Conservation (phyloP, 2,329 filamentous ascomycete species). For the Berkeleyomyces rouxiae region DNA sequence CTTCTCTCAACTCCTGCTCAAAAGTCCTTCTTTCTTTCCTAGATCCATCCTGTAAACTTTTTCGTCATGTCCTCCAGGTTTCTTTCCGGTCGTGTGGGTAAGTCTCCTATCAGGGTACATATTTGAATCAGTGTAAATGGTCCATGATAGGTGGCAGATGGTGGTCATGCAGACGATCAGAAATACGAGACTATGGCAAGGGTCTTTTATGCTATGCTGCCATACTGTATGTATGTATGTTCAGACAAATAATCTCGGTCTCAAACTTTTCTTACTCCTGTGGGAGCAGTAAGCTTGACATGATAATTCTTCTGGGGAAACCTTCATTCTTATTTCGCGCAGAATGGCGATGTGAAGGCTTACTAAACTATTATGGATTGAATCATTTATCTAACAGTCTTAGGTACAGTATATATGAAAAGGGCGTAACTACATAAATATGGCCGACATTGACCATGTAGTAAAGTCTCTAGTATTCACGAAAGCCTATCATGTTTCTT, state of each 20-base stretch:
- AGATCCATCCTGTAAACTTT: neutral
- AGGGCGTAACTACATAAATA: no score
- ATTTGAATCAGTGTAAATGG: no score
- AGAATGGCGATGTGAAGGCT: no score
- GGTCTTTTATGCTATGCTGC: neutral
- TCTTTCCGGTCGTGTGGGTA: neutral
- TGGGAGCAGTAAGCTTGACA: neutral
- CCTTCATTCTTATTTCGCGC: no score
- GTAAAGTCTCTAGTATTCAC: no score
- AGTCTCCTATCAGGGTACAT: neutral
- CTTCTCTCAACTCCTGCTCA: no score
- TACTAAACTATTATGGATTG: no score
- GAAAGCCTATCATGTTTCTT: no score
- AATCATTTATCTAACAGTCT: no score
- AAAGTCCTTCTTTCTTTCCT: neutral
- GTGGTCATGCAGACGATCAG: neutral
- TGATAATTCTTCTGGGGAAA: neutral
- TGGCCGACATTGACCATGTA: no score
- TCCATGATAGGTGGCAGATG: neutral
- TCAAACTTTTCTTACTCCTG: neutral
- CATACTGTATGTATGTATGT: neutral
- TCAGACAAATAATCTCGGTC: no score
- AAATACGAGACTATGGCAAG: neutral
- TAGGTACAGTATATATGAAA: no score
- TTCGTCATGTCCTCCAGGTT: neutral